A percentile compares a stretch with the other conserved stretches of the same genome.
These are phyloP conservation scores for Gliomastix tumulicola DNA, from an alignment of 2,329 filamentous ascomycete genomes.

Conservation along the genomic window DNA sequence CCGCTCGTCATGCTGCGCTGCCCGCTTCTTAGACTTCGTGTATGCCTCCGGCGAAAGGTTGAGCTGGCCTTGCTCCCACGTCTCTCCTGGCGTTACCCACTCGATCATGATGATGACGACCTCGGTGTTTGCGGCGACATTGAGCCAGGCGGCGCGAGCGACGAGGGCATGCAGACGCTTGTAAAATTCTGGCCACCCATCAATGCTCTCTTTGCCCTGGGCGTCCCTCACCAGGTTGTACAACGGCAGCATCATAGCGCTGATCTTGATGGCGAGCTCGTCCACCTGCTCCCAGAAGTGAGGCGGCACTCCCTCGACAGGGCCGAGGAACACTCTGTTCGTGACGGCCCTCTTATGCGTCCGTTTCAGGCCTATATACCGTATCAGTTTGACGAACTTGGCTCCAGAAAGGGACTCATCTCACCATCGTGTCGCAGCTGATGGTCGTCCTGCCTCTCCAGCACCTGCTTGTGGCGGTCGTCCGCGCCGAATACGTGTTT, in stretches of 20 bases:
- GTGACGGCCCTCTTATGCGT: too few species aligned
- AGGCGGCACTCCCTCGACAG: constrained; percentile 11
- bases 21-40: constrained; percentile 7
- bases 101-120: constrained; percentile 12
- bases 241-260: constrained; percentile 14
- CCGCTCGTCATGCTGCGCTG: constrained; percentile 4
- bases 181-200: constrained; percentile 6
- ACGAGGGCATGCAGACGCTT: constrained; percentile 19
- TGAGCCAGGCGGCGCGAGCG: constrained; percentile 20
- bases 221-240: constrained; percentile 13
- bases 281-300: constrained; percentile 22
- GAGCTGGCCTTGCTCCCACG: constrained; percentile 10
- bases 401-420: too few species aligned
- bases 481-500: constrained; percentile 21
- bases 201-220: too few species aligned
- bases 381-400: too few species aligned
- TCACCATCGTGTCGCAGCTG: too few species aligned
- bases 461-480: constrained; percentile 11
- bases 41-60: constrained; percentile 11
- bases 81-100: constrained; percentile 20
- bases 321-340: too few species aligned
- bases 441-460: constrained; percentile 15
- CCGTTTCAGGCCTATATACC: constrained; percentile 14
- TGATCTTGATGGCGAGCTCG: constrained; percentile 11
- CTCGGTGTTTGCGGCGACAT: too few species aligned